A percentile compares a stretch with the other conserved stretches of the same genome.
Conservation (phyloP, 345 rosid genomes). For the Camelina neglecta region DNA sequence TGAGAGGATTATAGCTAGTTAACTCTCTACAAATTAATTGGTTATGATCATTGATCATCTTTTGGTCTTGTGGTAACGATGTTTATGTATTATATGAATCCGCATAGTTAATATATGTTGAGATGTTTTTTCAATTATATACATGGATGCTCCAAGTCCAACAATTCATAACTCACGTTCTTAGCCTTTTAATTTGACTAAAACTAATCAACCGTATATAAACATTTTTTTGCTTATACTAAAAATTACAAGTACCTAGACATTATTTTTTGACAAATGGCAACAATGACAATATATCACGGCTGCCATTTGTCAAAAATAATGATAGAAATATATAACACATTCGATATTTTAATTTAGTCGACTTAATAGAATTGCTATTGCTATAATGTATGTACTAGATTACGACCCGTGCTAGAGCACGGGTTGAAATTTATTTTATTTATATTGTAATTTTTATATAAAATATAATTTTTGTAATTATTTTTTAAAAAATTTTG, state of each 20-base stretch:
- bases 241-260: not conserved
- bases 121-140: too few species aligned
- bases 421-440: too few species aligned
- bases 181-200: not conserved
- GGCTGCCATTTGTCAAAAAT: not conserved
- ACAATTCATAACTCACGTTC: not conserved
- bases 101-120: not conserved
- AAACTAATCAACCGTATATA: too few species aligned
- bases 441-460: too few species aligned
- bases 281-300: not conserved
- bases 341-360: too few species aligned
- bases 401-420: too few species aligned
- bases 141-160: not conserved
- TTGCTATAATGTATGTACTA: not conserved
- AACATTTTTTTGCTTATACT: not conserved
- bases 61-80: not conserved
- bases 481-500: too few species aligned
- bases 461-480: too few species aligned
- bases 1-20: conserved; percentile 38
- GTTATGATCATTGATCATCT: conserved; percentile 22
- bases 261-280: too few species aligned
- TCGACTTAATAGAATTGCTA: not conserved
- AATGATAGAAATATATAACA: not conserved
- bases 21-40: conserved; percentile 16
- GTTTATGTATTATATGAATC: not conserved